Percentiles rank a stretch among this genome's conserved stretches.
Evolutionary conservation across 352 stramenopile genomes (phyloP).

Genomic region (Globisporangium rhizosaccharum): DNA sequence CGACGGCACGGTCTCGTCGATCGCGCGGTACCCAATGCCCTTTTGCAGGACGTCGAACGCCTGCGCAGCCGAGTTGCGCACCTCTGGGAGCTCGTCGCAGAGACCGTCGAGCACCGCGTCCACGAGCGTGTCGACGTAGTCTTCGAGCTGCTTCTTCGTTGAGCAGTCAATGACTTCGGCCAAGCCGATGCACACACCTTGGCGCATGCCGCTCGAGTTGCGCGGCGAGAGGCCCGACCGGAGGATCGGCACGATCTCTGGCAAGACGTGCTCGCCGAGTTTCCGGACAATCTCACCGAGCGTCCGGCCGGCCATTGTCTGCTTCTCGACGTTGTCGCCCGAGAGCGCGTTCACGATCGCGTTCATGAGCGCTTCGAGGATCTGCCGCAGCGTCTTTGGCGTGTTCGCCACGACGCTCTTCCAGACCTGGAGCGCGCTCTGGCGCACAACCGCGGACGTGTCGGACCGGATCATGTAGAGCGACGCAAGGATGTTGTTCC

Average conservation of each 20-base stretch:
- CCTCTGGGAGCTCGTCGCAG: slow-evolving; percentile 90
- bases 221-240: slow-evolving; percentile 85
- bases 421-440: slow-evolving; percentile 96
- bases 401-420: slow-evolving; percentile 99
- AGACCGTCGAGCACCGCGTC: slow-evolving; percentile 97
- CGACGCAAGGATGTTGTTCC: slow-evolving; percentile 95
- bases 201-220: slow-evolving; percentile 63
- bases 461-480: slow-evolving; percentile 99
- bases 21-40: slow-evolving; percentile 91
- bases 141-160: slow-evolving; percentile 94
- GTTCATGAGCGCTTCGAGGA: slow-evolving; percentile 95
- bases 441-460: slow-evolving; percentile 93
- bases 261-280: slow-evolving; percentile 98
- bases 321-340: slow-evolving; percentile 84
- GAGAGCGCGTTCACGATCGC: slow-evolving; percentile 96
- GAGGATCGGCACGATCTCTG: slow-evolving; percentile 98
- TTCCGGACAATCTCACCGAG: slow-evolving; percentile 99
- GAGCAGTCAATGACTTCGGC: slow-evolving; percentile 97
- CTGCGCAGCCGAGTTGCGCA: slow-evolving; percentile 90
- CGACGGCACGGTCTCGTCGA: slow-evolving; percentile 97
- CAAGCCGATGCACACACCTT: slow-evolving; percentile 97
- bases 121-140: slow-evolving; percentile 96
- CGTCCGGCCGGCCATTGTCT: slow-evolving; percentile 88
- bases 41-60: slow-evolving; percentile 97
- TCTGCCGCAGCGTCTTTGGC: slow-evolving; percentile 95